phyloP scores from a whole-genome alignment of 768 basidiomycete genomes.

The Dacryopinax primogenitus region DNA sequence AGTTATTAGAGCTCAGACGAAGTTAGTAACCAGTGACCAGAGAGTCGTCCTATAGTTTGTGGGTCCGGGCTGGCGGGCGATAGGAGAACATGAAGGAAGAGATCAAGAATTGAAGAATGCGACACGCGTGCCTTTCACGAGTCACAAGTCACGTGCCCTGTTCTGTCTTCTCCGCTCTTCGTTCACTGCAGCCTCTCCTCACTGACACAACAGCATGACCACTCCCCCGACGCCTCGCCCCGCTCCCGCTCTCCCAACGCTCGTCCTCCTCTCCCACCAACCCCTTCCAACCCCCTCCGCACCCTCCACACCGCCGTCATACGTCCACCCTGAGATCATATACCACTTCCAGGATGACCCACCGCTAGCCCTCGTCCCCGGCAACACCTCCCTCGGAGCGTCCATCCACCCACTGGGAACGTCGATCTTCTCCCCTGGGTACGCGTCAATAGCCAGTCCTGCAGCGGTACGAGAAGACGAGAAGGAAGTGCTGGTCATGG shows the following conservation, averaged over 20 bases:
- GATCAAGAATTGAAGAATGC: too few species aligned
- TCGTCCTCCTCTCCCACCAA: slow-evolving; percentile 3
- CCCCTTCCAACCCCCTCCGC: neutral
- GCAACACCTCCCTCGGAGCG: neutral
- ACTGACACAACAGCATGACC: neutral
- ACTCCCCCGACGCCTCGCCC: neutral
- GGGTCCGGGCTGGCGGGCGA: too few species aligned
- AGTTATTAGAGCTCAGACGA: too few species aligned
- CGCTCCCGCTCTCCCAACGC: neutral
- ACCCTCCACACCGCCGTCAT: neutral
- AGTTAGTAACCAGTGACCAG: too few species aligned
- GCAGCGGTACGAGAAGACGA: neutral
- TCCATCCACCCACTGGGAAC: neutral
- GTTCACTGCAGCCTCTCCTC: neutral
- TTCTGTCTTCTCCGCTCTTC: too few species aligned
- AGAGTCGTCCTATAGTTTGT: too few species aligned
- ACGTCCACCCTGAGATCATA: neutral
- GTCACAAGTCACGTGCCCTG: neutral
- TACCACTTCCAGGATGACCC: slow-evolving; percentile 4
- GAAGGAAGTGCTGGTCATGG: slow-evolving; percentile 6
- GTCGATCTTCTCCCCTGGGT: neutral
- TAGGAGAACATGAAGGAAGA: too few species aligned
- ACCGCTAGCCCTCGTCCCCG: neutral
- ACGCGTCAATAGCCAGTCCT: too few species aligned
- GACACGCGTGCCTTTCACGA: too few species aligned